Evolutionary conservation across 345 rosid genomes (phyloP).

Genomic region (Populus pruinosa): DNA sequence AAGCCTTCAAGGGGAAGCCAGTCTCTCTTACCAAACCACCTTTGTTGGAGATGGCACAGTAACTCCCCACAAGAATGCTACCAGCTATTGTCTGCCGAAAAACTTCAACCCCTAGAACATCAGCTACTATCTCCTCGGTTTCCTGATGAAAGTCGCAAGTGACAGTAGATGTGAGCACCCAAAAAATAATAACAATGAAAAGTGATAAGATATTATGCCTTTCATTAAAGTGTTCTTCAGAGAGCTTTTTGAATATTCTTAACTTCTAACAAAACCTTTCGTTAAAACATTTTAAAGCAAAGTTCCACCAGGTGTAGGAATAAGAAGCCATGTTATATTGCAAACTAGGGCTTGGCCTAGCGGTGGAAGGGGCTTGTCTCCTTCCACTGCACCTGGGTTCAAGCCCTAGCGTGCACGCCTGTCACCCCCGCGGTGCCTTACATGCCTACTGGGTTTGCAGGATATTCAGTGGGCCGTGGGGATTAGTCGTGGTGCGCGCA

Average conservation of each 20-base stretch:
- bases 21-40: slow-evolving; percentile 74
- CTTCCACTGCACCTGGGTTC: too few relatives aligned
- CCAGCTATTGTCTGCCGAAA: slow-evolving; percentile 94
- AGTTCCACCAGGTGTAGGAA: not conserved
- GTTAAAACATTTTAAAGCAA: not conserved
- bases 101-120: slow-evolving; percentile 98
- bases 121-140: slow-evolving; percentile 90
- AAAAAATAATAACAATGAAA: slow-evolving; percentile 23
- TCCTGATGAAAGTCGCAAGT: slow-evolving; percentile 10
- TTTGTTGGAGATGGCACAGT: slow-evolving; percentile 76
- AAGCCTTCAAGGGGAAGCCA: not conserved
- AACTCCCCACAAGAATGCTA: slow-evolving; percentile 92
- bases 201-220: not conserved
- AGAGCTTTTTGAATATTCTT: not conserved
- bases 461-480: too few relatives aligned
- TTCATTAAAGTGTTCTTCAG: not conserved
- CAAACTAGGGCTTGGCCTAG: too few relatives aligned
- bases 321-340: not conserved
- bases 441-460: too few relatives aligned
- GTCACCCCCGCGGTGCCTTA: too few relatives aligned
- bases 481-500: too few relatives aligned
- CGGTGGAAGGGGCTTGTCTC: too few relatives aligned
- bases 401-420: too few relatives aligned
- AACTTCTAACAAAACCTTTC: not conserved
- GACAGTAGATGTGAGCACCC: slow-evolving; percentile 16